A percentile compares a stretch with the other conserved stretches of the same genome.
These are phyloP conservation scores for Podaxis sp. DNA, from an alignment of 768 basidiomycete genomes.

Conservation along the genomic window DNA sequence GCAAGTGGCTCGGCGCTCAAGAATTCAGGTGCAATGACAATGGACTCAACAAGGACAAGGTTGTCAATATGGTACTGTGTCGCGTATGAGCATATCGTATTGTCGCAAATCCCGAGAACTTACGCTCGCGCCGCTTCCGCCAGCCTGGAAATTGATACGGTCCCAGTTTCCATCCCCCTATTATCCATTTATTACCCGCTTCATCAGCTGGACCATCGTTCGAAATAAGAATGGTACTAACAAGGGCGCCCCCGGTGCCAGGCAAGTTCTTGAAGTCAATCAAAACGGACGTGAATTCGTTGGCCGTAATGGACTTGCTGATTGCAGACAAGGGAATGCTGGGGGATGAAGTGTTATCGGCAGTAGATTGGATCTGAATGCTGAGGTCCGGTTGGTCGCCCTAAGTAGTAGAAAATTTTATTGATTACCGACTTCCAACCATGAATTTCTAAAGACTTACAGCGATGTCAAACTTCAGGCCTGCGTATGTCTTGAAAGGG, in stretches of 20 bases:
- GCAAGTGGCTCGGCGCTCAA: conserved; percentile 52
- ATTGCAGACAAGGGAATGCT: conserved; percentile 43
- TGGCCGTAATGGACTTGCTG: conserved; percentile 35
- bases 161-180: conserved; percentile 47
- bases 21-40: conserved; percentile 46
- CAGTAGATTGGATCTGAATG: conserved; percentile 39
- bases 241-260: conserved; percentile 38
- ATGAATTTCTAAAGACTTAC: conserved; percentile 26
- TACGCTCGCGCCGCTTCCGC: conserved; percentile 43
- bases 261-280: conserved; percentile 50
- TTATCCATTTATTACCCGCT: neutral
- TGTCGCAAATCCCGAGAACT: conserved; percentile 13
- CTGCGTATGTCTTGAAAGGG: conserved; percentile 43
- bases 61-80: conserved; percentile 51
- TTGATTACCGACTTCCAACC: neutral
- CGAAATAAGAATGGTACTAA: conserved; percentile 16
- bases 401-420: conserved; percentile 21
- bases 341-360: conserved; percentile 36
- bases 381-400: conserved; percentile 45
- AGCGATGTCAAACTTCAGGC: conserved; percentile 51
- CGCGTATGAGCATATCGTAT: neutral
- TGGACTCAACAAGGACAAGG: conserved; percentile 44
- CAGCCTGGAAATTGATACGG: conserved; percentile 48
- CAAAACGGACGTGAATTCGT: conserved; percentile 42
- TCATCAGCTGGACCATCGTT: neutral